A percentile compares a stretch with the other conserved stretches of the same genome.
Conservation (phyloP, 768 basidiomycete genomes). For the Boletus reticuloceps region DNA sequence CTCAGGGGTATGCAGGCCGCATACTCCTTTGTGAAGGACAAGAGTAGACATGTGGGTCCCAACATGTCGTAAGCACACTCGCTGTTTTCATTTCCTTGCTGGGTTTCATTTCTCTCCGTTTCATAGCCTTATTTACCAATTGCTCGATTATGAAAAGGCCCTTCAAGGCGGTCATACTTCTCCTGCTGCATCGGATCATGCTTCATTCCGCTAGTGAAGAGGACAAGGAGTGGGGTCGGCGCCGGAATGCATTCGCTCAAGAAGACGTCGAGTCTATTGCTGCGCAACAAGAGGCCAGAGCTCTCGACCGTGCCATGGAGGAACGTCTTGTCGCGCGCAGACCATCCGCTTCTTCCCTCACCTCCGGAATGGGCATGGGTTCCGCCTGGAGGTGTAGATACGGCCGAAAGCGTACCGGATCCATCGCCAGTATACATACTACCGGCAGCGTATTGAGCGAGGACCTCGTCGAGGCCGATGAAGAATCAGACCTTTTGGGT, state of each 20-base stretch:
- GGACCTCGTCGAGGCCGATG: slow-evolving; percentile 78
- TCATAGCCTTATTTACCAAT: slow-evolving; percentile 84
- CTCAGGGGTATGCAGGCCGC: slow-evolving; percentile 88
- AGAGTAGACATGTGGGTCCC: slow-evolving; percentile 84
- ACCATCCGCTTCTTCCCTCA: slow-evolving; percentile 61
- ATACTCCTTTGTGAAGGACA: slow-evolving; percentile 86
- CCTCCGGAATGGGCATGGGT: slow-evolving; percentile 67
- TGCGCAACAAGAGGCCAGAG: slow-evolving; percentile 75
- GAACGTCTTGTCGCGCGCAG: slow-evolving; percentile 75
- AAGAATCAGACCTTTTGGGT: slow-evolving; percentile 70
- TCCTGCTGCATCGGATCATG: slow-evolving; percentile 51
- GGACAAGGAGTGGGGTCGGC: slow-evolving; percentile 80
- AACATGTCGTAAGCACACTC: slow-evolving; percentile 83
- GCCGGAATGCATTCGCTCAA: slow-evolving; percentile 49
- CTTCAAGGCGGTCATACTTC: slow-evolving; percentile 51
- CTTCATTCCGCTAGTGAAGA: slow-evolving; percentile 57
- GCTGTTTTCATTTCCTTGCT: slow-evolving; percentile 21
- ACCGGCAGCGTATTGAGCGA: slow-evolving; percentile 72
- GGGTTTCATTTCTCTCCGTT: slow-evolving; percentile 21
- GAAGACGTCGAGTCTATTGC: slow-evolving; percentile 49
- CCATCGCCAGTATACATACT: slow-evolving; percentile 69
- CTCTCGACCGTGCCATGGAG: slow-evolving; percentile 86
- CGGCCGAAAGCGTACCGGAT: slow-evolving; percentile 69
- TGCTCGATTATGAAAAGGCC: slow-evolving; percentile 85
- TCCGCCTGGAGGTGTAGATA: slow-evolving; percentile 64